These are phyloP conservation scores for Penicillium canariense DNA, from an alignment of 495 filamentous ascomycete species.

Conservation along the genomic window DNA sequence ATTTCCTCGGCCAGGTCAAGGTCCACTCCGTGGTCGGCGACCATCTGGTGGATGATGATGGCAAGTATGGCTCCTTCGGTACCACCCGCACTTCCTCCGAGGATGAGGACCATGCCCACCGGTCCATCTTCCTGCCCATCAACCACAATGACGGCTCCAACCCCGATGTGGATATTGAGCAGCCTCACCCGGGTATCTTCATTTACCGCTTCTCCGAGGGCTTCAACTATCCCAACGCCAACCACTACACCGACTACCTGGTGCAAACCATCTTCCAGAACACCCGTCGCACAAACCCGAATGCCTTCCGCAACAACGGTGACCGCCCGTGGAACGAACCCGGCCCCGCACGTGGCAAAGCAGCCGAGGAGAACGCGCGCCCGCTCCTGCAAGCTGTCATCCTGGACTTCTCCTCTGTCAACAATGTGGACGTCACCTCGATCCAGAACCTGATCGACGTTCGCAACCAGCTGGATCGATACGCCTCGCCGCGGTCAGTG, in stretches of 20 bases:
- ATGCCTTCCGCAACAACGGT: slow-evolving; percentile 60
- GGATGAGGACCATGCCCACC: slow-evolving; percentile 33
- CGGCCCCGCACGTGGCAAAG: slow-evolving; percentile 64
- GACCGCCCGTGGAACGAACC: slow-evolving; percentile 98
- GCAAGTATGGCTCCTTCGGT: slow-evolving; percentile 55
- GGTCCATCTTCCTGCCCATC: slow-evolving; percentile 89
- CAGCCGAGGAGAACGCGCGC: slow-evolving; percentile 48
- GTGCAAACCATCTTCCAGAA: slow-evolving; percentile 67
- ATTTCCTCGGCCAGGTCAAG: slow-evolving; percentile 85
- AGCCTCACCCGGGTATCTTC: slow-evolving; percentile 90
- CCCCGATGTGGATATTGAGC: slow-evolving; percentile 72
- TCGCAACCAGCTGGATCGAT: slow-evolving; percentile 92
- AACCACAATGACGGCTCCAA: slow-evolving; percentile 88
- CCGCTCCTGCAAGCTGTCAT: slow-evolving; percentile 86
- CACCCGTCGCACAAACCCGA: slow-evolving; percentile 74
- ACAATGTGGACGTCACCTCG: slow-evolving; percentile 93
- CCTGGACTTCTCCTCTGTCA: slow-evolving; percentile 92
- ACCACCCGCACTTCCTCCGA: slow-evolving; percentile 29
- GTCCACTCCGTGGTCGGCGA: slow-evolving; percentile 90
- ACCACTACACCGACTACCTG: slow-evolving; percentile 84
- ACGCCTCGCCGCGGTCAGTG: slow-evolving; percentile 76
- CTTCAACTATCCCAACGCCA: slow-evolving; percentile 94
- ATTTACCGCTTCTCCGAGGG: slow-evolving; percentile 97
- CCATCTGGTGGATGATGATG: slow-evolving; percentile 63
- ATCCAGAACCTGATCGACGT: slow-evolving; percentile 96